These are phyloP conservation scores for Penicillium sp. DNA, from an alignment of 2,329 filamentous ascomycete genomes.

Conservation along the genomic window DNA sequence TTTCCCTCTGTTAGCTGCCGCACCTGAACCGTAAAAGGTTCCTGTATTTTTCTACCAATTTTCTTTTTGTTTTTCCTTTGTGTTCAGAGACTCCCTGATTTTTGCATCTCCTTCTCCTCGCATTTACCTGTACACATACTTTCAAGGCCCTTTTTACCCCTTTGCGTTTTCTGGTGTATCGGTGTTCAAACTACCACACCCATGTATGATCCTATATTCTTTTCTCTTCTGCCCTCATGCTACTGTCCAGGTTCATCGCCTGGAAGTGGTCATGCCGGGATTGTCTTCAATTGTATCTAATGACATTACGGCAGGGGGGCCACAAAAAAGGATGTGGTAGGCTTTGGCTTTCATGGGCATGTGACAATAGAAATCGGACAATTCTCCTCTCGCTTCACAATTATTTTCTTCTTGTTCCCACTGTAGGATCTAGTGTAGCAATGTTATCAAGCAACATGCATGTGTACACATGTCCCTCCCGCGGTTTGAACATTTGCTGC, in stretches of 20 bases:
- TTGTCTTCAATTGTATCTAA: conserved; percentile 42
- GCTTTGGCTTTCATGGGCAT: conserved; percentile 32
- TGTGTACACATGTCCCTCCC: neutral
- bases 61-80: conserved; percentile 26
- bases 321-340: conserved; percentile 35
- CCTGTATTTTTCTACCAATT: conserved; percentile 29
- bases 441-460: conserved; percentile 6
- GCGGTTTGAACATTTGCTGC: neutral
- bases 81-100: conserved; percentile 23
- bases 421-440: neutral
- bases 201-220: conserved; percentile 26
- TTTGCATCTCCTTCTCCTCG: conserved; percentile 28
- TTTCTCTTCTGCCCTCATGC: conserved; percentile 27
- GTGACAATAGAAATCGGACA: conserved; percentile 41
- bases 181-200: conserved; percentile 31
- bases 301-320: conserved; percentile 40
- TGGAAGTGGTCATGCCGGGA: conserved; percentile 26
- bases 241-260: conserved; percentile 17
- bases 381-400: conserved; percentile 41
- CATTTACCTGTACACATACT: conserved; percentile 41
- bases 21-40: conserved; percentile 20
- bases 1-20: conserved; percentile 41
- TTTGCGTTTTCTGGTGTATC: conserved; percentile 37
- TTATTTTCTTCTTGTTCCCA: neutral
- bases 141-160: conserved; percentile 25